A percentile compares a stretch with the other conserved stretches of the same genome.
phyloP scores from a whole-genome alignment of 2,329 filamentous ascomycete species.

The Epichloe brachyelytri region DNA sequence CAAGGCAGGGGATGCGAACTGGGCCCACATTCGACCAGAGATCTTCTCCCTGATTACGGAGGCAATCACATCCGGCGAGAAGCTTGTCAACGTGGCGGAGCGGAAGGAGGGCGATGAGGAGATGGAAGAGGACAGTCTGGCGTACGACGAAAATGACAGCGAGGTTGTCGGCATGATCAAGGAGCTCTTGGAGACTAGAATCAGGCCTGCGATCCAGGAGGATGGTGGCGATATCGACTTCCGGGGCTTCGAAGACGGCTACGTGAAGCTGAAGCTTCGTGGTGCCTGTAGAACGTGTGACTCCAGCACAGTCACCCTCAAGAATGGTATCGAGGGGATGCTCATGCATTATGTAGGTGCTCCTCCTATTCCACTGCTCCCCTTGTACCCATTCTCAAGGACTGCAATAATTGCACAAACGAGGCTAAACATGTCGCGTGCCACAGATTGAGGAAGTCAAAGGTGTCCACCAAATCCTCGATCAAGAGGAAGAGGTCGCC shows the following conservation, averaged over 20 bases:
- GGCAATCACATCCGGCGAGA: constrained; percentile 70
- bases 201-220: constrained; percentile 90
- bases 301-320: constrained; percentile 89
- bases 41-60: constrained; percentile 93
- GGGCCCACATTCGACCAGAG: constrained; percentile 91
- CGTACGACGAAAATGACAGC: constrained; percentile 79
- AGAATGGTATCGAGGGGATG: constrained; percentile 98
- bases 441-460: constrained; percentile 85
- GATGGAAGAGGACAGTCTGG: constrained; percentile 52
- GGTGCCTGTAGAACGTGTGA: constrained; percentile 94
- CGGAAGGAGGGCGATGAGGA: constrained; percentile 38
- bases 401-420: not conserved
- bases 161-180: constrained; percentile 99
- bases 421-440: not conserved
- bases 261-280: constrained; percentile 74
- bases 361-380: not conserved
- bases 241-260: constrained; percentile 69
- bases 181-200: constrained; percentile 87
- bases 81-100: constrained; percentile 61
- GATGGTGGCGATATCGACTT: constrained; percentile 97
- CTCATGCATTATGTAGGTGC: constrained; percentile 84
- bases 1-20: constrained; percentile 76
- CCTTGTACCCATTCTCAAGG: not conserved
- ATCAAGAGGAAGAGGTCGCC: constrained; percentile 83
- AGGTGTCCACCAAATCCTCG: constrained; percentile 79